Conservation (phyloP, 176 grass and related monocot genomes). For the Neostapfia colusana region DNA sequence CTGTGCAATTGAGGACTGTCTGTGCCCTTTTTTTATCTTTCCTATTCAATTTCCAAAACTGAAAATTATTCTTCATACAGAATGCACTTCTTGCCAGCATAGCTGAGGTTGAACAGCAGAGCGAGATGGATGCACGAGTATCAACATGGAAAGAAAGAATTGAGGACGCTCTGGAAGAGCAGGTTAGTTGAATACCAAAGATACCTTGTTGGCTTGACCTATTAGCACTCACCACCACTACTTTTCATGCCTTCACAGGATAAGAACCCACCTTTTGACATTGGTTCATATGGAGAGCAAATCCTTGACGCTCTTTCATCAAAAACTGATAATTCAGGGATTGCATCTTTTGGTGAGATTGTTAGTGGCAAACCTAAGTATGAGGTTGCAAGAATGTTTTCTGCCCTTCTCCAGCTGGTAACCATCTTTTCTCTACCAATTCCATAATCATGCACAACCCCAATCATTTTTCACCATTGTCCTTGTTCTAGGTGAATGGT, state of each 20-base stretch:
- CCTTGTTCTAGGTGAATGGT: conserved; percentile 67
- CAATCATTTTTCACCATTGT: neutral
- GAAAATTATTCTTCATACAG: conserved; percentile 38
- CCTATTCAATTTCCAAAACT: conserved; percentile 15
- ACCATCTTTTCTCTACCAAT: conserved; percentile 1
- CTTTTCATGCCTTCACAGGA: conserved; percentile 56
- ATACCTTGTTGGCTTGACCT: conserved; percentile 17
- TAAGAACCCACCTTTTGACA: conserved; percentile 86
- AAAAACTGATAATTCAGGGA: conserved; percentile 41
- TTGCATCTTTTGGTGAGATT: conserved; percentile 68
- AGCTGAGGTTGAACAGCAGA: conserved; percentile 79
- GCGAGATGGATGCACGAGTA: conserved; percentile 83
- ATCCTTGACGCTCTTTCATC: conserved; percentile 66
- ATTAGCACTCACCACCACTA: conserved; percentile 1
- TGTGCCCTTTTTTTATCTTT: neutral
- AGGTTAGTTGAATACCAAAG: conserved; percentile 49
- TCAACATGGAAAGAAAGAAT: conserved; percentile 94
- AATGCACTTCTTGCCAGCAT: conserved; percentile 76
- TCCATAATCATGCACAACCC: neutral
- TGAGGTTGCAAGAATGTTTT: conserved; percentile 89
- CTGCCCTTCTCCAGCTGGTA: conserved; percentile 99
- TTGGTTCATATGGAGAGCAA: conserved; percentile 77
- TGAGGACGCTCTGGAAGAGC: conserved; percentile 82
- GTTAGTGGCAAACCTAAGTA: conserved; percentile 67
- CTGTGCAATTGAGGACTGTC: neutral